Base-by-base conservation (phyloP, 2,329 filamentous ascomycete species). In the Arthrobotrys pseudoclavata region DNA sequence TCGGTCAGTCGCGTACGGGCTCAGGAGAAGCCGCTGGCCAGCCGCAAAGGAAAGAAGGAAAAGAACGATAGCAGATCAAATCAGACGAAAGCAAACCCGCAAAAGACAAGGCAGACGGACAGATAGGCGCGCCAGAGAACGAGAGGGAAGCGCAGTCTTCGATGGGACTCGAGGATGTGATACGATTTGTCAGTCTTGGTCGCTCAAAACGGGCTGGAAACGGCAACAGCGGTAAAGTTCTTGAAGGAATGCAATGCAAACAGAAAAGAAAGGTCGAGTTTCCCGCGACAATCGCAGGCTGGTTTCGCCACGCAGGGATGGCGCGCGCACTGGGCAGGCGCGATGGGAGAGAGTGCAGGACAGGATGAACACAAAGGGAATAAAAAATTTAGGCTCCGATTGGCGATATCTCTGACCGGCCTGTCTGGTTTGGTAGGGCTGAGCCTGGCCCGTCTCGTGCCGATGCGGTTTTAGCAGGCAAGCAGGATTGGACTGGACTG, bases 271-370 rank as follows among this genome's bases (percentile, higher is more conserved):
- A 26, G 37, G 62, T 50, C 62, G 26, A 45, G 29, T 52, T 66
- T 66, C 62, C 52, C 52, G 62, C 62, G 63, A 67, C 63, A 67
- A 67, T 67, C 63, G 47, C 63, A 55, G 60, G 63, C 53, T 22
- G 52, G 63, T 42, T 34, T 67, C 18, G 63, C 63, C 63, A 52
- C 63, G 63, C 63, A 67, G 63, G 63, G 48, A 53, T 67, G 29
- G 47, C 63, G 63, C 61, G 61, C 48, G 42, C 42, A 45, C 42
- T 26, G 34, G 53, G 53, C 31, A 60, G 53, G 53, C 53, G 53
- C 53, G 53, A 60, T 37, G 52, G 20, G 18, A 45, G 42, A 45
- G n/a, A 34, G n/a, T 22, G 34, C 53, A 45, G 42, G 42, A 18
- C 31, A 60, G 42, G 7, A 18, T 42, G 53, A 18, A 60, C 31